These are phyloP conservation scores for Stenogyne calaminthoides DNA, from an alignment of 305 asterid genomes.

Conservation along the genomic window DNA sequence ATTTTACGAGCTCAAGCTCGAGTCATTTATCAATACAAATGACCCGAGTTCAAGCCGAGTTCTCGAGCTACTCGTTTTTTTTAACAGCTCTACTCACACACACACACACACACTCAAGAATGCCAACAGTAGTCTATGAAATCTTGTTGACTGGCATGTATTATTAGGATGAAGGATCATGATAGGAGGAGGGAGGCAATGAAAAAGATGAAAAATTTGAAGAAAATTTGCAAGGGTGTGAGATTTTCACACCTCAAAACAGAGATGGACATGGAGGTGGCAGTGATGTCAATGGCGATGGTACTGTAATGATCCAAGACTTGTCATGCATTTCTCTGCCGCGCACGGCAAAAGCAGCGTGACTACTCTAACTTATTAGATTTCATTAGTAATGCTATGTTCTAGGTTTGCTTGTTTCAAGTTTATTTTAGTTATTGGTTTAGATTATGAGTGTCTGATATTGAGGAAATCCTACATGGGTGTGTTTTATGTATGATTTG, in stretches of 20 bases:
- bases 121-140: conserved; percentile 12
- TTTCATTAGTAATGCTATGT: neutral
- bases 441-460: neutral
- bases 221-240: conserved; percentile 13
- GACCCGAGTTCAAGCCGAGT: too few relatives aligned
- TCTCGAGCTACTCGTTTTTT: too few relatives aligned
- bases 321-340: conserved; percentile 30
- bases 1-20: too few relatives aligned
- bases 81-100: neutral
- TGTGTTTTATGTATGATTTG: neutral
- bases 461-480: neutral
- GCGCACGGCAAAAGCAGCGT: conserved; percentile 40
- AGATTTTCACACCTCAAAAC: conserved; percentile 3
- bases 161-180: conserved; percentile 40
- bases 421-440: conserved; percentile 2
- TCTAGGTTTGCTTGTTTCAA: conserved; percentile 6
- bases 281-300: conserved; percentile 7
- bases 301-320: neutral
- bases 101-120: conserved; percentile 12
- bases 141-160: conserved; percentile 21
- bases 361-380: neutral
- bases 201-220: conserved; percentile 31
- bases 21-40: too few relatives aligned
- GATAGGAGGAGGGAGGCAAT: conserved; percentile 37
- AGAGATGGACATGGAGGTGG: conserved; percentile 14